Percentiles rank a stretch among this genome's conserved stretches.
These are phyloP conservation scores for Sclerotinia borealis DNA, from an alignment of 2,329 filamentous ascomycete genomes.

Conservation along the genomic window DNA sequence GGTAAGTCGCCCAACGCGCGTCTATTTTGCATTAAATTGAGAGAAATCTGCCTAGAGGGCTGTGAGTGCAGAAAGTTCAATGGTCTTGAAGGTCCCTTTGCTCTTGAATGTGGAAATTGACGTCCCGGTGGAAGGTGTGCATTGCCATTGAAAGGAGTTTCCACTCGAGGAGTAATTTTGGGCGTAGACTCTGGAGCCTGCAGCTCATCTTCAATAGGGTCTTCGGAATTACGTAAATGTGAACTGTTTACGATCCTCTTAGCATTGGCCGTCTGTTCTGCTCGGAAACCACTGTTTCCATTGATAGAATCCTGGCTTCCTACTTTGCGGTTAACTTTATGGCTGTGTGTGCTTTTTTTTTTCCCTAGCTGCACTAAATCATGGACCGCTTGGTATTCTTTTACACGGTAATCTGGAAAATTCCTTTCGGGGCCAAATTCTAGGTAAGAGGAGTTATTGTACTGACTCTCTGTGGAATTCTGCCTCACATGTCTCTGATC, in stretches of 20 bases:
- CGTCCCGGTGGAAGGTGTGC: neutral
- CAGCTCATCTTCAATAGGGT: slow-evolving; percentile 7
- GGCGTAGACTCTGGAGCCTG: neutral
- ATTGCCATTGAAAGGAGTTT: neutral
- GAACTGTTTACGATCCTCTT: neutral
- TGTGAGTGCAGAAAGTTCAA: neutral
- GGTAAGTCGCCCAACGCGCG: neutral
- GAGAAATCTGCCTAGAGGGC: neutral
- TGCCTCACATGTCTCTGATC: neutral
- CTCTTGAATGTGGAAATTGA: neutral
- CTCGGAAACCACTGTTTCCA: neutral
- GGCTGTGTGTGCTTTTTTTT: neutral
- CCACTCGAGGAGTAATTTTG: neutral
- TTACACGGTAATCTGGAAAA: neutral
- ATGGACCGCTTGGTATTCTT: neutral
- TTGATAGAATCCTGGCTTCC: neutral
- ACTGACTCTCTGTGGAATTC: neutral
- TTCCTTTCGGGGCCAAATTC: neutral
- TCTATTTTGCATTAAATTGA: neutral
- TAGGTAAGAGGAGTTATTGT: neutral
- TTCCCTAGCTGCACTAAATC: neutral
- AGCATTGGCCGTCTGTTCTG: neutral
- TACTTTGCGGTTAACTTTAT: neutral
- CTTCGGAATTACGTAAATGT: neutral
- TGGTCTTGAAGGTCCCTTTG: neutral